These are phyloP conservation scores for Linnemannia hyalina DNA, from an alignment of 192 early-diverging fungal genomes.

Conservation along the genomic window DNA sequence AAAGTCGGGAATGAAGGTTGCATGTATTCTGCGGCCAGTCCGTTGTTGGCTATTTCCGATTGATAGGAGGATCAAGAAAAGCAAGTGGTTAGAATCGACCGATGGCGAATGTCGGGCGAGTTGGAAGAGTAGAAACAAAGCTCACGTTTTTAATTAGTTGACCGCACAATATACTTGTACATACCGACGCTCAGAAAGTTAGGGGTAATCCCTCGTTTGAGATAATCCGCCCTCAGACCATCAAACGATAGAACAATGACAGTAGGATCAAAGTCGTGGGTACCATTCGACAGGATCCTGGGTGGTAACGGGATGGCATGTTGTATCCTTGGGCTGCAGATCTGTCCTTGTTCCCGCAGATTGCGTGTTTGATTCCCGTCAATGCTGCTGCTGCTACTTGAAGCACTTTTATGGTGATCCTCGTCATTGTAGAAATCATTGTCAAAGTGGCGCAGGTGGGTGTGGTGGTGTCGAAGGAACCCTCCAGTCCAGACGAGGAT, in stretches of 20 bases:
- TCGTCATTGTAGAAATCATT: background rate
- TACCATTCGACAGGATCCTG: constrained; percentile 67
- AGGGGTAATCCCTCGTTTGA: constrained; percentile 81
- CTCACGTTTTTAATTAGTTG: background rate
- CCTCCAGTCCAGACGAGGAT: constrained; percentile 8
- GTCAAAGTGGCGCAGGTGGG: background rate
- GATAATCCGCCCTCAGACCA: constrained; percentile 88
- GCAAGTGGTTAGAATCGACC: background rate
- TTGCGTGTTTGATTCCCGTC: background rate
- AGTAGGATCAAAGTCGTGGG: constrained; percentile 73
- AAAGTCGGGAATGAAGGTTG: constrained; percentile 79
- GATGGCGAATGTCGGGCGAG: background rate
- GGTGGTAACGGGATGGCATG: constrained; percentile 20
- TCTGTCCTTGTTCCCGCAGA: background rate
- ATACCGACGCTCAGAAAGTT: constrained; percentile 70
- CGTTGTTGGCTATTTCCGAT: constrained; percentile 51
- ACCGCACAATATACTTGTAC: background rate
- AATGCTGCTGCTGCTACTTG: background rate
- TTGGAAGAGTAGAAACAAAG: background rate
- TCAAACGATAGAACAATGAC: constrained; percentile 91
- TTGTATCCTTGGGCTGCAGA: constrained; percentile 20
- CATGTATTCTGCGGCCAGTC: constrained; percentile 73
- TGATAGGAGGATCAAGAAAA: background rate
- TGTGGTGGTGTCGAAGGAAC: background rate
- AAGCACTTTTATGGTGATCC: background rate